phyloP scores from a whole-genome alignment of 106 monocot species.

The Acorus calamus region DNA sequence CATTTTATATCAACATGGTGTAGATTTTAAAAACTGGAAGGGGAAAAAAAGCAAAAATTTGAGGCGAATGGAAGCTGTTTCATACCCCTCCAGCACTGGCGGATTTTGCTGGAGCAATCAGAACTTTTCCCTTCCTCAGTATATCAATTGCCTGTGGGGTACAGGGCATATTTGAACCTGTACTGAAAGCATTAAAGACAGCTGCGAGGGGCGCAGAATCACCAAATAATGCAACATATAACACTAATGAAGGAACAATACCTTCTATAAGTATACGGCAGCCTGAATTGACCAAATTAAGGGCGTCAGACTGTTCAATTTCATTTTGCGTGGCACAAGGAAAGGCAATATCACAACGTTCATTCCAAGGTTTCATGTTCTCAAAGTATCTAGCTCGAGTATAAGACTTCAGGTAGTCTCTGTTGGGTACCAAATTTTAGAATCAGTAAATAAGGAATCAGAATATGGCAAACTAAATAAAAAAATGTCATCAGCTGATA shows the following conservation, averaged over 20 bases:
- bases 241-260: slow-evolving; percentile 2
- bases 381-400: slow-evolving; percentile 78
- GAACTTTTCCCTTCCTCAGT: slow-evolving; percentile 71
- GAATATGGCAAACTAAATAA: not conserved
- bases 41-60: not conserved
- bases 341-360: slow-evolving; percentile 84
- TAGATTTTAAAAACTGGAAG: not conserved
- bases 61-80: not conserved
- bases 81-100: slow-evolving; percentile 96
- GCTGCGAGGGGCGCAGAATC: not conserved
- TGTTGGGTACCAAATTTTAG: slow-evolving; percentile 16
- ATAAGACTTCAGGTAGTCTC: slow-evolving; percentile 91
- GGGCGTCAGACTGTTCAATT: slow-evolving; percentile 83
- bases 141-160: slow-evolving; percentile 91
- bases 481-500: not conserved
- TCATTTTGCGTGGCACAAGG: slow-evolving; percentile 96
- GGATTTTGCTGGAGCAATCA: slow-evolving; percentile 88
- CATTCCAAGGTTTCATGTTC: slow-evolving; percentile 89
- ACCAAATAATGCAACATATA: not conserved
- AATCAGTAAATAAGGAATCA: not conserved
- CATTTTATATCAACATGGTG: no score
- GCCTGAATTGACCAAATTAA: slow-evolving; percentile 72
- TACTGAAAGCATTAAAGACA: not conserved
- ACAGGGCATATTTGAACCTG: slow-evolving; percentile 98
- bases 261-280: slow-evolving; percentile 91